A percentile compares a stretch with the other conserved stretches of the same genome.
Evolutionary conservation across 2,329 filamentous ascomycete genomes (phyloP).

Genomic region (Pyrenophora seminiperda): DNA sequence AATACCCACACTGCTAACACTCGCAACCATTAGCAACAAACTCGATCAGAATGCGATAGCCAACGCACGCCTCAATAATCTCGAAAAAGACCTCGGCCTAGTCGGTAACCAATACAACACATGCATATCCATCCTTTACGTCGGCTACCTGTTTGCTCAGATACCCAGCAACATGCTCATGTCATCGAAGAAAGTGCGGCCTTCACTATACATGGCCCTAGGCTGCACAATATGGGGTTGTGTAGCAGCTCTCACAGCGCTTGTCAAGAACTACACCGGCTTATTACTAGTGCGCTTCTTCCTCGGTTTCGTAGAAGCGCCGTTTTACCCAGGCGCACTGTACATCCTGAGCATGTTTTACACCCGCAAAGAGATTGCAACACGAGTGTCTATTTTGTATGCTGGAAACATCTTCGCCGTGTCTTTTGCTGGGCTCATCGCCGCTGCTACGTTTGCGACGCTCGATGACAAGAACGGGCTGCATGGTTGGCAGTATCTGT

Average conservation of each 20-base stretch:
- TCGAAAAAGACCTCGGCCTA: slow-evolving; percentile 58
- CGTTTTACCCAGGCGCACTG: slow-evolving; percentile 65
- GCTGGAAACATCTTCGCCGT: slow-evolving; percentile 47
- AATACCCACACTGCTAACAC: background rate
- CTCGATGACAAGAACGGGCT: slow-evolving; percentile 24
- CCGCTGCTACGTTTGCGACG: slow-evolving; percentile 41
- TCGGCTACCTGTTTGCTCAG: slow-evolving; percentile 35
- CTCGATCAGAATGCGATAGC: slow-evolving; percentile 68
- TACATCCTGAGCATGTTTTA: slow-evolving; percentile 68
- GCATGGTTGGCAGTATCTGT: slow-evolving; percentile 41
- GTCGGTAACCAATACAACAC: slow-evolving; percentile 35
- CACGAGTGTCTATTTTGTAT: slow-evolving; percentile 42
- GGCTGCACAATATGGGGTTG: slow-evolving; percentile 45
- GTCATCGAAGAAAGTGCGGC: slow-evolving; percentile 37
- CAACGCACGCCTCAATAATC: slow-evolving; percentile 64
- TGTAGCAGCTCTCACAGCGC: slow-evolving; percentile 35
- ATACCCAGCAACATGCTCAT: slow-evolving; percentile 54
- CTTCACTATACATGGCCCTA: slow-evolving; percentile 38
- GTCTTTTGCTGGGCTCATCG: slow-evolving; percentile 50
- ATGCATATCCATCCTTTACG: slow-evolving; percentile 53
- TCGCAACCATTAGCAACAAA: slow-evolving; percentile 29
- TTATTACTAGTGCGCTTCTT: slow-evolving; percentile 39
- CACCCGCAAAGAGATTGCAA: slow-evolving; percentile 56
- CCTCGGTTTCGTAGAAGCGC: slow-evolving; percentile 39
- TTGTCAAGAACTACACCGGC: slow-evolving; percentile 35